Evolutionary conservation across 2,329 filamentous ascomycete species (phyloP), one percentile per base, ranked within the genome.

Genomic region (Colletotrichum acutatum): DNA sequence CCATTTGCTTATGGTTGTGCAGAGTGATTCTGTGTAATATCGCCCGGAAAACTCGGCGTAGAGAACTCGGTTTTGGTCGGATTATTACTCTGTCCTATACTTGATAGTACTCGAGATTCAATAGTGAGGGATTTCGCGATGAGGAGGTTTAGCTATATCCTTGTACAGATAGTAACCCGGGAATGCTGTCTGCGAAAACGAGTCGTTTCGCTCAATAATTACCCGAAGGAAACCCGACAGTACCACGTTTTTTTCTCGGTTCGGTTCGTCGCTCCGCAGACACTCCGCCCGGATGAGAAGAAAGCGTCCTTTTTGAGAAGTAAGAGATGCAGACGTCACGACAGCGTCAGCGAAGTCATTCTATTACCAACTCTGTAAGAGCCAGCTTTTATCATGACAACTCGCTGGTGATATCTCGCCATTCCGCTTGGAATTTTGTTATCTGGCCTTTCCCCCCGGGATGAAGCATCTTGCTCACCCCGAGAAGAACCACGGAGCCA

Each of bases 1-100:
- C 77, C 81, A 85, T 84, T 62, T 53, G 14, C 49, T 22, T 6
- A 52, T 26, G 2, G 37, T 42, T 7, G 37, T 19, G 16, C 37
- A 42, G 37, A 42, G 37, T 42, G 2, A 42, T 16, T 16, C 1
- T 7, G 37, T 42, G 6, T 16, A 42, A 16, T 42, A 42, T 42
- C 14, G 37, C 37, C 37, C 16, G 14, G 37, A 1, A 42, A 19
- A 7, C 14, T 42, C 37, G 37, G 16, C 16, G 3, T 14, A 42
- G 2, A 42, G 5, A 62, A 52, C 34, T 8, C 28, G 5, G 26
- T 49, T 12, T 49, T 49, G 42, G 26, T 30, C 26, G 37, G 24
- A 11, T 11, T 30, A 6, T 5, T 16, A 14, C 19, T 30, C 19
- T 42, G 42, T 42, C 19, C 22, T n/a, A 19, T 9, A 46, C 4